Base-by-base conservation (phyloP, 2,329 filamentous ascomycete species). In the Colletotrichum sp. region DNA sequence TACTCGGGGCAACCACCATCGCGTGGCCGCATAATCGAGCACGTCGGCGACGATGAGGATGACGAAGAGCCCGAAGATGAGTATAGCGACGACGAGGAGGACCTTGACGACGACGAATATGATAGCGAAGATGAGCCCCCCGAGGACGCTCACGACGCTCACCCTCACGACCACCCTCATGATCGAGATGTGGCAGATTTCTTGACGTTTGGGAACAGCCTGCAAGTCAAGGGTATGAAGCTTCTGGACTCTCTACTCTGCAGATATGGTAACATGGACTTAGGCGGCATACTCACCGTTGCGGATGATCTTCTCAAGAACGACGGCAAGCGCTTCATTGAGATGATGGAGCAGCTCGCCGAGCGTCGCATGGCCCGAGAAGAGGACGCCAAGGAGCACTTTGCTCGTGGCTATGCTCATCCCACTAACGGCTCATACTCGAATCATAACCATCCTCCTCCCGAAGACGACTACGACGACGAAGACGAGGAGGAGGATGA, bases 261-360 rank as follows among this genome's bases (percentile, higher is more conserved):
- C 84, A 83, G 82, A 84, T 84, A 86, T 87, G 86, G 85, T 87
- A 87, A 87, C 85, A 85, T 85, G 84, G 85, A 86, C 82, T 85
- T 91, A 95, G 96, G 97, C 89, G 98, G 97, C 84, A 98, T 99
- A 86, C 93, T 99, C 84, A 99, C 97, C 79, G 97, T 99, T 83
- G 97, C 97, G 85, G 97, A 99, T 89, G 97, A 99, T 87, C 90
- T 99, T 79, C 91, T 99, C 78, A 99, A 99, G 86, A 99, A 99
- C 86, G 97, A 99, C 86, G 97, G 97, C 82, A 98, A 98, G 86
- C 98, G 98, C 83, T 99, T 99, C 88, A 99, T 99, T 86, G 97
- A 99, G 85, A 99, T 99, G 97, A 99, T 99, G 97, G 97, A 99
- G 85, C 96, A 99, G 87, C 91, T 99, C 81, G 97, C 97, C 49